Conservation (phyloP, 1,284 basidiomycete species). For the Naganishia liquefaciens region DNA sequence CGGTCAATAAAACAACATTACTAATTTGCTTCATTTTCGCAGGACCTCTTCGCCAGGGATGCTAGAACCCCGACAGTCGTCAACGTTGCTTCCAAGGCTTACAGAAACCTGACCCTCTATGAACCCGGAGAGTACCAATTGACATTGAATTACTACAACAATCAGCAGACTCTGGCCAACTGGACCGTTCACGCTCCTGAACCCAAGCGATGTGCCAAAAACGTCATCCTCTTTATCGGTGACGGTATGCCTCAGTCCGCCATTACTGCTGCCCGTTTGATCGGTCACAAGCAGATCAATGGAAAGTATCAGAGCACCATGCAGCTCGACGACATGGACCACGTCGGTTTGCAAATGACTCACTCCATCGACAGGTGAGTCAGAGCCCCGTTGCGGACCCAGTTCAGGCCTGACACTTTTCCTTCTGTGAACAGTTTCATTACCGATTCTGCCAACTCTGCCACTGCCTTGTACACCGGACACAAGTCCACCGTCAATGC, state of each 20-base stretch:
- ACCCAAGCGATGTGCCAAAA: constrained; percentile 49
- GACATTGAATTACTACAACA: constrained; percentile 39
- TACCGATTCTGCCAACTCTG: constrained; percentile 57
- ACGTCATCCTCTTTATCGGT: constrained; percentile 54
- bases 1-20: constrained; percentile 9
- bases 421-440: constrained; percentile 40
- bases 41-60: constrained; percentile 52
- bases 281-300: constrained; percentile 56
- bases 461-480: constrained; percentile 54
- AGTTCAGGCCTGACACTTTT: too few relatives aligned
- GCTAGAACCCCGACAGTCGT: constrained; percentile 47
- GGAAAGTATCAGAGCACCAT: constrained; percentile 52
- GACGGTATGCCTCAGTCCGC: constrained; percentile 52
- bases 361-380: constrained; percentile 42
- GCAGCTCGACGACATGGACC: constrained; percentile 44
- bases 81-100: constrained; percentile 53
- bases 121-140: constrained; percentile 43
- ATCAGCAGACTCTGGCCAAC: constrained; percentile 41
- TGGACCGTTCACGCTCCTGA: constrained; percentile 50
- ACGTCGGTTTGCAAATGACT: constrained; percentile 43
- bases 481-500: constrained; percentile 56
- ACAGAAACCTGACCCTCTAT: constrained; percentile 43
- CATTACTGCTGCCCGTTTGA: constrained; percentile 52
- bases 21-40: neutral
- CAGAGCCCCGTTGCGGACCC: too few relatives aligned